Conservation (phyloP, 208 protist genomes). For the Novymonas esmeraldas region DNA sequence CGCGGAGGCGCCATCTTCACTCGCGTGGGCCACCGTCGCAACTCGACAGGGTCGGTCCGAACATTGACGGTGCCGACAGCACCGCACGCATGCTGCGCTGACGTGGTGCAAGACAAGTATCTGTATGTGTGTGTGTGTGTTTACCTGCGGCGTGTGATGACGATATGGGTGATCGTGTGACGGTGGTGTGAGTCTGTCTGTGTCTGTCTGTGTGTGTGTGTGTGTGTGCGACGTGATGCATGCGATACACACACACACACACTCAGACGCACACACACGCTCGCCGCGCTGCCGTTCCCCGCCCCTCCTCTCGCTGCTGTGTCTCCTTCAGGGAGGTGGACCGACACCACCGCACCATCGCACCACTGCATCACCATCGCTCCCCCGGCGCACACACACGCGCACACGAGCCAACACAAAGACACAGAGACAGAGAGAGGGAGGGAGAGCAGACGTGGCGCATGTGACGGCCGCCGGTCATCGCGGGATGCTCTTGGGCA, state of each 20-base stretch:
- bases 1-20: too few relatives aligned
- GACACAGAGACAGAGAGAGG: background rate
- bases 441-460: background rate
- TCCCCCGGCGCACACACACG: too few relatives aligned
- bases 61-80: too few relatives aligned
- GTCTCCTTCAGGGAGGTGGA: background rate
- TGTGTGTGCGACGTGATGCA: background rate
- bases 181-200: too few relatives aligned
- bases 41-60: too few relatives aligned
- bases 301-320: background rate
- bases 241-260: background rate
- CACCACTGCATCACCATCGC: background rate
- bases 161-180: too few relatives aligned
- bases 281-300: background rate
- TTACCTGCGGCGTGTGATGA: too few relatives aligned
- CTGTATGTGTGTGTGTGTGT: background rate
- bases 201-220: background rate
- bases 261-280: background rate
- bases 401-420: background rate
- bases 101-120: background rate
- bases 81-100: too few relatives aligned
- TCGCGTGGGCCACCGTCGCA: too few relatives aligned
- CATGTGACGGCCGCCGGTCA: background rate
- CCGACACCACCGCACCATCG: background rate
- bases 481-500: conserved; percentile 61